Evolutionary conservation across 1,284 basidiomycete genomes (phyloP), one percentile per base, ranked within the genome.

Genomic region (Ganoderma boninense): DNA sequence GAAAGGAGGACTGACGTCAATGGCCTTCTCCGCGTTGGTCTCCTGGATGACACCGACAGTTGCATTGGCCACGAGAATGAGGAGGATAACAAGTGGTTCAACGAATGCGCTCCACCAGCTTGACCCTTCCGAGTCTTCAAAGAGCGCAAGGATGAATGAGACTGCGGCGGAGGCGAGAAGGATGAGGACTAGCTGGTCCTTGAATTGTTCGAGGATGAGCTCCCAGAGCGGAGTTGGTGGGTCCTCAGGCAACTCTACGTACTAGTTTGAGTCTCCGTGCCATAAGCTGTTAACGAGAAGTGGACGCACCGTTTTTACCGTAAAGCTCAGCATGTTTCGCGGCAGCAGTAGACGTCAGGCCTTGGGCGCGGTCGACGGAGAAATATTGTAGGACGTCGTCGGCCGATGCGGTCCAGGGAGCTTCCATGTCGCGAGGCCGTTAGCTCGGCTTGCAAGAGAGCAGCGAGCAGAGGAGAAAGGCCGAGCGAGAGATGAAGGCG

Each of bases 181-280:
- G 79, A 98, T 98, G 71, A 98, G 90, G 29, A 97, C 97, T 32
- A 98, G 90, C 82, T 97, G 95, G 83, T 98, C 97, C 85, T 98
- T 94, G 87, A 99, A 99, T 84, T 99, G 97, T 76, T 97, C 97
- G 26, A 99, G 87, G 71, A 99, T 95, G 71, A 99, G 90, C 78
- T 95, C 89, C 94, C 95, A 97, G 57, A 99, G 81, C 4, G 97
- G 96, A 4, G 96, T 98, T 0, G 95, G 85, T 0, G 94, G 92
- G 18, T 97, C 93, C 78, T 98, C 96, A 18, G 96, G 95, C 16
- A 98, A 87, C 79, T 94, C 95, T 97, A 79, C 5, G 71, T 64
- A 57, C 49, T 43, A 13, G 35, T 49, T 11, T 59, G 35, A 8
- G 46, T 65, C 49, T 68, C 38, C 49, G 66, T n/a, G 26, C 40